Evolutionary conservation across 768 basidiomycete genomes (phyloP).

Genomic region (Russula lepida): DNA sequence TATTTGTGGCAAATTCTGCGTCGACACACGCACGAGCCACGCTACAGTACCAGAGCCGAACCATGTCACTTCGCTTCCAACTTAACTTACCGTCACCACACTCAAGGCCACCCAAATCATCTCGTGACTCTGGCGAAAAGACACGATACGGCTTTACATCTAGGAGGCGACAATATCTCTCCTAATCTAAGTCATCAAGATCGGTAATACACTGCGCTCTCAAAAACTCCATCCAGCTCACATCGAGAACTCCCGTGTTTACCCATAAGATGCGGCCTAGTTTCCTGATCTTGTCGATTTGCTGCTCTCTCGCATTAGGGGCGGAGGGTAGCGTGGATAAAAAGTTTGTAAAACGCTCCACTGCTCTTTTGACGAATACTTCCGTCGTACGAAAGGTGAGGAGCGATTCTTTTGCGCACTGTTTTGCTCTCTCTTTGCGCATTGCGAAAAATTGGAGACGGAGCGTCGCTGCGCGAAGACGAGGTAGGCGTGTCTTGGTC

Average conservation of each 20-base stretch:
- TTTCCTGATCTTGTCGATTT: conserved; percentile 2
- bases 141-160: background rate
- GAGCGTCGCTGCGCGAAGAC: background rate
- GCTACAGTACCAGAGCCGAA: no score
- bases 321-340: background rate
- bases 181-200: conserved; percentile 49
- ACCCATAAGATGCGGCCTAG: background rate
- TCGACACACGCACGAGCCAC: no score
- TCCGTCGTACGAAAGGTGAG: background rate
- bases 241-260: background rate
- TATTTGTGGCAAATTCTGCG: no score
- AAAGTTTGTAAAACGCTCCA: background rate
- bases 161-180: conserved; percentile 32
- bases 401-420: background rate
- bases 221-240: background rate
- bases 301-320: background rate
- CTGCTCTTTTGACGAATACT: background rate
- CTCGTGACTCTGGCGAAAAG: background rate
- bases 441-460: background rate
- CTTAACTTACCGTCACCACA: background rate
- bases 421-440: background rate
- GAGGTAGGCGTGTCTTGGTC: background rate
- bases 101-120: background rate
- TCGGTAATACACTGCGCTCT: conserved; percentile 26
- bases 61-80: background rate